Evolutionary conservation across 2,329 filamentous ascomycete genomes (phyloP), one percentile per base, ranked within the genome.

Genomic region (Ophioceras dolichostomum): DNA sequence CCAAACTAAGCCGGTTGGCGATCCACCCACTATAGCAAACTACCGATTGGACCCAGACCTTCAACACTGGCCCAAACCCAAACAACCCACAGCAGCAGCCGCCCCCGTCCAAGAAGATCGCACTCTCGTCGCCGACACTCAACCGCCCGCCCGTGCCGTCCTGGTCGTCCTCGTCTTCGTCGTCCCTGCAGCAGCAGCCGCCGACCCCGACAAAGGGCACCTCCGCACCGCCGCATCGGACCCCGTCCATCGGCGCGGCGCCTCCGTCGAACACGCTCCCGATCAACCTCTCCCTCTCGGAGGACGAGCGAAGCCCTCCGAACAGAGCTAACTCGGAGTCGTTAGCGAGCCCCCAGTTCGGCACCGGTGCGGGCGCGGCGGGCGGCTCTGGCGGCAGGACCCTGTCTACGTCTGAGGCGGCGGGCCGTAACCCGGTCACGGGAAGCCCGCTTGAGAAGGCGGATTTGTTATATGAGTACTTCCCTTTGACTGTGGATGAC

Each of bases 391-490:
- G 65, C 45, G n/a, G 28, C 18, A 27, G 34, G 8, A 41, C 44
- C 43, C 46, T 56, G 40, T 44, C 54, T 41, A n/a, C n/a, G n/a
- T n/a, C n/a, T n/a, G n/a, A n/a, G n/a, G 45, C 53, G 5, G 48
- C 50, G 9, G 34, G 30, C 4, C 57, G 59, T 17, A 57, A 58
- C 37, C 47, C 51, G 32, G 68, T 67, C 46, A 70, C 73, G 31
- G 43, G 43, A 53, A 79, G 80, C 52, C 69, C 83, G 24, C 61
- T 78, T 45, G 86, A 94, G 48, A 81, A 80, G 47, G 79, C 79
- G 1, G 88, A 95, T 57, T 64, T 88, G 45, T 64, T 95, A 14
- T 95, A 95, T 54, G 88, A 96, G 60, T 95, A 96, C 54, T 95
- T 96, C 45, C 88, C 88, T 0, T 67, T 96, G 13, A 87, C 82